Percentiles rank a stretch among this genome's conserved stretches.
Evolutionary conservation across 169 alveolate species (phyloP).

Genomic region (Plasmodium sp.): DNA sequence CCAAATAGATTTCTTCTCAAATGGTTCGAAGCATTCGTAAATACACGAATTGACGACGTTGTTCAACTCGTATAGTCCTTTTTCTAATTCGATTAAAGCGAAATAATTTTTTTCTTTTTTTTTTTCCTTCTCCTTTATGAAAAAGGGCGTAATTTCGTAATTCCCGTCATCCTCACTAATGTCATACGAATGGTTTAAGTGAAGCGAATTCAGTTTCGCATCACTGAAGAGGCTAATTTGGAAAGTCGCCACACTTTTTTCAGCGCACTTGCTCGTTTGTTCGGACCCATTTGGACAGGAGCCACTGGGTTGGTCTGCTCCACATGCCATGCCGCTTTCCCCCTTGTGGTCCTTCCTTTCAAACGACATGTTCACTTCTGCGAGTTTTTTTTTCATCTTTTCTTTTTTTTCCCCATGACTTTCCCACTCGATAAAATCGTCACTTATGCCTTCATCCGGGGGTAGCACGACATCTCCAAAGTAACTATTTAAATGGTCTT

Average conservation of each 20-base stretch:
- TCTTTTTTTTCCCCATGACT: neutral
- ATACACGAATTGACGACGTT: conserved; percentile 61
- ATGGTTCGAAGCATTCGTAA: conserved; percentile 53
- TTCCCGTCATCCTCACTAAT: conserved; percentile 22
- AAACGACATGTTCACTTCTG: neutral
- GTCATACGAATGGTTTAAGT: conserved; percentile 22
- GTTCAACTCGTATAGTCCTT: conserved; percentile 53
- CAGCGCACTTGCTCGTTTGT: neutral
- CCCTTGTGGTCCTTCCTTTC: neutral
- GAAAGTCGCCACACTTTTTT: neutral
- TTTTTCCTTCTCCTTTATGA: conserved; percentile 27
- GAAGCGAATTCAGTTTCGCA: conserved; percentile 14
- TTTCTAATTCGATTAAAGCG: conserved; percentile 62
- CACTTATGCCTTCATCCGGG: neutral
- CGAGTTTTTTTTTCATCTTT: neutral
- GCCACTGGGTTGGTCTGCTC: neutral
- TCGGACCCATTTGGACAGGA: neutral
- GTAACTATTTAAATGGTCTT: conserved; percentile 39
- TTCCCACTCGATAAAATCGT: neutral
- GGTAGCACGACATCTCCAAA: conserved; percentile 1
- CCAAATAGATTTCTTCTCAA: conserved; percentile 41
- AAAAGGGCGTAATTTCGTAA: conserved; percentile 65
- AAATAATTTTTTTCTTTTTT: conserved; percentile 12
- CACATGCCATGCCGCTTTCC: neutral
- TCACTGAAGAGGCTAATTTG: conserved; percentile 33